Conservation (phyloP, 73 alveolate genomes). For the Paraurostyla sp. region DNA sequence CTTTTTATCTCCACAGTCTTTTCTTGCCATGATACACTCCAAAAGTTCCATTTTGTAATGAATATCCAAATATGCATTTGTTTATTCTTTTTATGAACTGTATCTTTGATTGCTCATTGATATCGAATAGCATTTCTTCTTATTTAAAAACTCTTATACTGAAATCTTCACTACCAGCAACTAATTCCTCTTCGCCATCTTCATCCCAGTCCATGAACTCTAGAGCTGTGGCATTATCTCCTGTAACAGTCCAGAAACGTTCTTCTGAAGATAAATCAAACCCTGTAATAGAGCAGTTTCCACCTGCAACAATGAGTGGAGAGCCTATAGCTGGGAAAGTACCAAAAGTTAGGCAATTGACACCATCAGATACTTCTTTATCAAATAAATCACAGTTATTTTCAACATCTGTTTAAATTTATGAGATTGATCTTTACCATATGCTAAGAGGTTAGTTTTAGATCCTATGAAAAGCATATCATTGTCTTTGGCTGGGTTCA, state of each 20-base stretch:
- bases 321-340: conserved; percentile 73
- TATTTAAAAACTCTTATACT: conserved; percentile 91
- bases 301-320: conserved; percentile 95
- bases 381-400: conserved; percentile 92
- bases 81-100: conserved; percentile 71
- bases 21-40: conserved; percentile 89
- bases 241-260: conserved; percentile 97
- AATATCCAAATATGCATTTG: conserved; percentile 71
- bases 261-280: conserved; percentile 92
- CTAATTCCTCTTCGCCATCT: conserved; percentile 84
- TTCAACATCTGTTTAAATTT: conserved; percentile 54
- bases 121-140: conserved; percentile 90
- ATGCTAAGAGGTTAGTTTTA: conserved; percentile 90
- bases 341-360: conserved; percentile 88
- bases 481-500: conserved; percentile 77
- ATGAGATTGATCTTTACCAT: conserved; percentile 68
- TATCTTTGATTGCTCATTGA: conserved; percentile 92
- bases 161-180: conserved; percentile 95
- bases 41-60: conserved; percentile 87
- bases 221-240: conserved; percentile 92
- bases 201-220: conserved; percentile 84
- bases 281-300: conserved; percentile 93
- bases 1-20: conserved; percentile 89
- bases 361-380: conserved; percentile 96
- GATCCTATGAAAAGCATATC: conserved; percentile 92